Base-by-base conservation (phyloP, 2,329 filamentous ascomycete species). In the Dothistroma pini region DNA sequence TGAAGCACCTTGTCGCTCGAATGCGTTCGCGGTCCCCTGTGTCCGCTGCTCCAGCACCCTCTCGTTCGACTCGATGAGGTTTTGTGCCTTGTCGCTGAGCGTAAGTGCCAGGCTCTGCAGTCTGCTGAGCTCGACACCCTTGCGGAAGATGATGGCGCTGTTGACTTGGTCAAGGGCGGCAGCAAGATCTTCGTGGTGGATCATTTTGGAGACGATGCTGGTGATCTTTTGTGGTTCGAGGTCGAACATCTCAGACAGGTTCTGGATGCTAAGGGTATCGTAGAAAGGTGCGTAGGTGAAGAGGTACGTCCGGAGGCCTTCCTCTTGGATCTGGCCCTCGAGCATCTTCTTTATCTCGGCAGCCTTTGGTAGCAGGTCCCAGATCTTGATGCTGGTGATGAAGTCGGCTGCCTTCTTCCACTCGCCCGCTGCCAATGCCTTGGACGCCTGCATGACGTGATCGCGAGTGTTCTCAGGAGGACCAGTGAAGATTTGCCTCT, bases 231-330 rank as follows among this genome's bases (percentile, higher is more conserved):
- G 86, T 70, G 89, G 82, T 60, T 93, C 85, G 25, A 99, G 88
- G 79, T 99, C 95, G 77, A 99, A 99, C 95, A 99, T 99, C 68
- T 81, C 83, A 65, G 91, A 89, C 63, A 99, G 84, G 25, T 93
- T 96, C 68, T 86, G 83, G 70, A 97, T 84, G 63, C 92, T 89
- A 62, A 99, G 86, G 22, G 95, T 97, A 80, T 99, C 95, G 82
- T 99, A 99, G 84, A 96, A 99, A 57, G 95, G 95, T 41, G 96
- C 95, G 78, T 99, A 99, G 59, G 95, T 99, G 85, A 99, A 99
- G 70, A 99, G 91, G 77, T 97, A 99, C 58, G 95, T 99, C 71
- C 95, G 88, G 57, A 99, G 87, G 70, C 96, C 95, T 81, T 99
- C 95, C 78, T 99, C 95, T 78, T 99, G 96, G 74, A 97, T 96